Percentiles rank a stretch among this genome's conserved stretches.
Conservation (phyloP, 225 moss, liverwort and hornwort genomes). For the Climacium dendroides region DNA sequence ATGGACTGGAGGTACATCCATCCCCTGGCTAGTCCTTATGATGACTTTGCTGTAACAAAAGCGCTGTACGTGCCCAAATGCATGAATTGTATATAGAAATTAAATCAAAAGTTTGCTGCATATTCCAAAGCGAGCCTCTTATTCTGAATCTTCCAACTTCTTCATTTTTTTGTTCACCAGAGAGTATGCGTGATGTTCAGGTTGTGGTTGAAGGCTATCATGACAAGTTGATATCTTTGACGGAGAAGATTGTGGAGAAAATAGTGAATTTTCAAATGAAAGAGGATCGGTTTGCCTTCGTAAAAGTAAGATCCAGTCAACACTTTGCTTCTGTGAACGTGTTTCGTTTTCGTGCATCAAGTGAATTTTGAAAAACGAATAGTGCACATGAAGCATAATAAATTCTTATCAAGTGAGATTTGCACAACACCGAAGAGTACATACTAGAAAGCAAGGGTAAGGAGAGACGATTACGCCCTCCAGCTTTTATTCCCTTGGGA, state of each 20-base stretch:
- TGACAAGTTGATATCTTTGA: slow-evolving; percentile 35
- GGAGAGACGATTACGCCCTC: not conserved
- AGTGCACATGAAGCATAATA: not conserved
- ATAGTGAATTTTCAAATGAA: slow-evolving; percentile 63
- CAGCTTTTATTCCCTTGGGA: not conserved
- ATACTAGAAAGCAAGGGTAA: not conserved
- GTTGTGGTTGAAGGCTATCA: slow-evolving; percentile 44
- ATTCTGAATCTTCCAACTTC: not conserved
- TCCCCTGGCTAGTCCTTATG: not conserved
- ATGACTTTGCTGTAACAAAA: not conserved
- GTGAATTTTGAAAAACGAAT: not conserved
- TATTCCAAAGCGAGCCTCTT: not conserved
- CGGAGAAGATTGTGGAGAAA: slow-evolving; percentile 34
- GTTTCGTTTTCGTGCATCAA: not conserved
- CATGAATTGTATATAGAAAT: not conserved
- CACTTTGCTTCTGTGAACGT: not conserved
- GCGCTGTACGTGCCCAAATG: not conserved
- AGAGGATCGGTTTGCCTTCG: slow-evolving; percentile 69
- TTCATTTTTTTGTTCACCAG: not conserved
- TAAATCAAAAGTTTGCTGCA: not conserved
- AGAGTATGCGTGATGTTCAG: not conserved
- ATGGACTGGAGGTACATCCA: slow-evolving; percentile 33
- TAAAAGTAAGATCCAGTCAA: slow-evolving; percentile 36
- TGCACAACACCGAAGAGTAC: not conserved
- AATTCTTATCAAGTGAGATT: not conserved